These are phyloP conservation scores for Venturiaceae sp. DNA, from an alignment of 2,329 filamentous ascomycete genomes.

Conservation along the genomic window DNA sequence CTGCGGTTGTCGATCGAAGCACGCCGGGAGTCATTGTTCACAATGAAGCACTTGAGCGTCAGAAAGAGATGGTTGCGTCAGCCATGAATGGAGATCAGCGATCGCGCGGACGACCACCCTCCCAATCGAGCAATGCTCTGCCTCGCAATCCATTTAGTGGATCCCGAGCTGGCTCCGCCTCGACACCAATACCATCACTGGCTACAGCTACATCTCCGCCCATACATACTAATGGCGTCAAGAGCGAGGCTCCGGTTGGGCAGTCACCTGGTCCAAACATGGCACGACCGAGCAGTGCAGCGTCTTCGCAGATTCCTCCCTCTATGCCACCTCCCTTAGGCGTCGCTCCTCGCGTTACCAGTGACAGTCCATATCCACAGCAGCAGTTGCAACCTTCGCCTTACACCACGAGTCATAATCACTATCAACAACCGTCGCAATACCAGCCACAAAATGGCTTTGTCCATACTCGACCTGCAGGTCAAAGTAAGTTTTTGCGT, in stretches of 20 bases:
- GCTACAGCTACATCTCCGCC: constrained; percentile 27
- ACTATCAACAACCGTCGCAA: constrained; percentile 16
- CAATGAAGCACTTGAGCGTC: constrained; percentile 42
- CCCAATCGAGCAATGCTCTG: constrained; percentile 13
- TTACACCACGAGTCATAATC: constrained; percentile 17
- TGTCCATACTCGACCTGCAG: constrained; percentile 24
- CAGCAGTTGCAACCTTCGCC: constrained; percentile 9
- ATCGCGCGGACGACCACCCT: constrained; percentile 10
- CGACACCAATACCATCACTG: constrained; percentile 12
- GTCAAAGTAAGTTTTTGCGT: constrained; percentile 34
- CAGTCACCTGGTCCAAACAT: constrained; percentile 34
- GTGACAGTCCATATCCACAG: constrained; percentile 32
- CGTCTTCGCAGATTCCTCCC: constrained; percentile 20
- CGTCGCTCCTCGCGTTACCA: constrained; percentile 22
- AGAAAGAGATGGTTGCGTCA: constrained; percentile 41
- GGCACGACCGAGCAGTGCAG: constrained; percentile 25
- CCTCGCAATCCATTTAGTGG: constrained; percentile 21
- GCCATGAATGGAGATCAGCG: constrained; percentile 32
- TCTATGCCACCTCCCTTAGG: constrained; percentile 28
- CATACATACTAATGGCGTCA: constrained; percentile 27
- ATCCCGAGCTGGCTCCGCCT: constrained; percentile 6
- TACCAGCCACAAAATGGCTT: constrained; percentile 13
- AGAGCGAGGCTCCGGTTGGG: constrained; percentile 24
- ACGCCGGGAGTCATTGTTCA: constrained; percentile 43
- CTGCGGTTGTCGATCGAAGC: constrained; percentile 27